A percentile compares a stretch with the other conserved stretches of the same genome.
These are phyloP conservation scores for Tirmania nivea DNA, from an alignment of 495 filamentous ascomycete genomes.

Conservation along the genomic window DNA sequence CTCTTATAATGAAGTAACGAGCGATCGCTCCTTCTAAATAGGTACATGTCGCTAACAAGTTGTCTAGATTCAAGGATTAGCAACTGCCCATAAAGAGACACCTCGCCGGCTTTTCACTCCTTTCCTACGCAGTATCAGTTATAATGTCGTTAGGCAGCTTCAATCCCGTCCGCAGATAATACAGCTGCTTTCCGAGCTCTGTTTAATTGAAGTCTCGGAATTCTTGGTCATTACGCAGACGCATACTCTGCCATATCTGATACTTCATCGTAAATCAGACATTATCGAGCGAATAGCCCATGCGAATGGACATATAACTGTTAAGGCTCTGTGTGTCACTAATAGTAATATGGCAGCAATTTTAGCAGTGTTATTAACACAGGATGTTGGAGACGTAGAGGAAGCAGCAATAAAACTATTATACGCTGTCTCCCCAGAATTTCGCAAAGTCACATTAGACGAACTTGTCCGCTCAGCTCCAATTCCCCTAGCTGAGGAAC, in stretches of 20 bases:
- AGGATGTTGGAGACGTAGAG: constrained; percentile 44
- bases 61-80: constrained; percentile 38
- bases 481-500: constrained; percentile 48
- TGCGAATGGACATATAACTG: constrained; percentile 33
- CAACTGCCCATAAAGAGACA: constrained; percentile 35
- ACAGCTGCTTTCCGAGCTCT: constrained; percentile 55
- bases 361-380: constrained; percentile 53
- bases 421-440: constrained; percentile 40
- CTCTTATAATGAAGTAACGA: constrained; percentile 56
- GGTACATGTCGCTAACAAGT: constrained; percentile 2
- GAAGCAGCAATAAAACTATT: constrained; percentile 45
- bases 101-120: constrained; percentile 51
- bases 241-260: constrained; percentile 65
- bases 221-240: constrained; percentile 60
- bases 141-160: constrained; percentile 59
- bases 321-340: constrained; percentile 7
- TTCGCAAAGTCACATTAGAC: constrained; percentile 40
- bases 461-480: constrained; percentile 57
- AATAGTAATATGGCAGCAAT: constrained; percentile 52
- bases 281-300: constrained; percentile 61
- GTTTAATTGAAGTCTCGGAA: constrained; percentile 46
- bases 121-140: constrained; percentile 66
- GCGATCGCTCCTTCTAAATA: background rate
- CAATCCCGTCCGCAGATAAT: constrained; percentile 58
- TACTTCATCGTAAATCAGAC: constrained; percentile 52